Evolutionary conservation across 2,329 filamentous ascomycete genomes (phyloP).

Genomic region (Exophiala spinifera): DNA sequence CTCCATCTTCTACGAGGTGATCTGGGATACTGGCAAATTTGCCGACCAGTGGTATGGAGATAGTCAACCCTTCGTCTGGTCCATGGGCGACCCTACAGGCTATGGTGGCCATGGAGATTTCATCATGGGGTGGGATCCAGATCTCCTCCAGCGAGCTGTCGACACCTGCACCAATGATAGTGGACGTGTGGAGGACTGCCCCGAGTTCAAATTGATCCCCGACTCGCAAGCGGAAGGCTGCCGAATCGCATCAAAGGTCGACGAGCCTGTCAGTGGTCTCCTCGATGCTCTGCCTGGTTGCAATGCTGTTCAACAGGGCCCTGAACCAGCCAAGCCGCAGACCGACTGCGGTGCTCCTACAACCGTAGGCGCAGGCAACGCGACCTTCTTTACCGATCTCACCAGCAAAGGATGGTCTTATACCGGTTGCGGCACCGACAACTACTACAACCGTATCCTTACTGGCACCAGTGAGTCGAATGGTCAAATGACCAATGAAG

Average conservation of each 20-base stretch:
- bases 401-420: constrained; percentile 55
- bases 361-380: constrained; percentile 27
- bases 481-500: constrained; percentile 30
- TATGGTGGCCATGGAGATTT: constrained; percentile 62
- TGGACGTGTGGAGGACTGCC: constrained; percentile 59
- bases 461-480: constrained; percentile 27
- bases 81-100: constrained; percentile 49
- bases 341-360: constrained; percentile 37
- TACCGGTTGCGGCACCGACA: constrained; percentile 59
- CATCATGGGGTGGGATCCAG: constrained; percentile 67
- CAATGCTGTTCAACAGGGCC: constrained; percentile 30
- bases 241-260: constrained; percentile 44
- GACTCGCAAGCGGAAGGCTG: constrained; percentile 54
- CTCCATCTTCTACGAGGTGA: constrained; percentile 60
- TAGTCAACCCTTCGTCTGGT: constrained; percentile 42
- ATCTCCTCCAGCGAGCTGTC: constrained; percentile 63
- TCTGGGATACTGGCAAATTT: constrained; percentile 54
- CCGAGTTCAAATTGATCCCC: constrained; percentile 55
- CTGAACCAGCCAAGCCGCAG: constrained; percentile 35
- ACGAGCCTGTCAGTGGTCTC: constrained; percentile 32
- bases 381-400: constrained; percentile 47
- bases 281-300: constrained; percentile 30
- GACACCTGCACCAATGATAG: constrained; percentile 62
- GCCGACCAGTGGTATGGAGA: constrained; percentile 46
- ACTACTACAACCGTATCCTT: constrained; percentile 38